phyloP scores from a whole-genome alignment of 495 filamentous ascomycete genomes.

The Choiromyces venosus region DNA sequence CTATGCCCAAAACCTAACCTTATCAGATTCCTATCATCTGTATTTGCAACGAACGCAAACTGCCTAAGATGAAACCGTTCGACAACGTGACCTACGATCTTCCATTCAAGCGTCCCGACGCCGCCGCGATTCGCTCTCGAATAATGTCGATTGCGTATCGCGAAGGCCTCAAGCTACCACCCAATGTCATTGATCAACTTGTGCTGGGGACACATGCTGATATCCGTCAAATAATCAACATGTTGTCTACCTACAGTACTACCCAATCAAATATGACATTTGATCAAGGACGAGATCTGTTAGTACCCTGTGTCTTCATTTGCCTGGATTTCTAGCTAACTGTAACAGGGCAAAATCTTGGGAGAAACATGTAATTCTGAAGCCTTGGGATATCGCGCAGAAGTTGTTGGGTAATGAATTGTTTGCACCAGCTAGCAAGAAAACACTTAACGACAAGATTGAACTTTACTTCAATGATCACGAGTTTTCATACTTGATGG shows the following conservation, averaged over 20 bases:
- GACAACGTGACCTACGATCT: constrained; percentile 76
- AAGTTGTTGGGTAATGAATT: constrained; percentile 85
- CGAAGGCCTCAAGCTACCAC: constrained; percentile 79
- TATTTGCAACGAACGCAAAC: constrained; percentile 90
- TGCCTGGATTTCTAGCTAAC: constrained; percentile 9
- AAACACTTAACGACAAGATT: constrained; percentile 91
- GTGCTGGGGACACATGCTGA: constrained; percentile 93
- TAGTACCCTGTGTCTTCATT: constrained; percentile 6
- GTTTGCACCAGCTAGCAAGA: constrained; percentile 72
- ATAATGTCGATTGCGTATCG: constrained; percentile 92
- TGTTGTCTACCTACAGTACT: constrained; percentile 88
- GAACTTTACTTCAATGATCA: constrained; percentile 99
- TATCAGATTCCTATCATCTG: constrained; percentile 80
- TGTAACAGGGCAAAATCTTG: constrained; percentile 63
- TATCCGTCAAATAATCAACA: constrained; percentile 97
- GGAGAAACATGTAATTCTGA: constrained; percentile 95
- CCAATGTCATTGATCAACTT: constrained; percentile 82
- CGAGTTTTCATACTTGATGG: constrained; percentile 92
- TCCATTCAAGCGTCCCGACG: constrained; percentile 80
- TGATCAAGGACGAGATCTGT: constrained; percentile 81
- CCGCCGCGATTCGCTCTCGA: constrained; percentile 78
- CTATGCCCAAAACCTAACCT: constrained; percentile 12
- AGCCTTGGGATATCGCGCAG: constrained; percentile 94
- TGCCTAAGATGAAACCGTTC: constrained; percentile 98
- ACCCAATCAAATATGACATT: constrained; percentile 73